Percentiles rank a stretch among this genome's conserved stretches.
phyloP scores from a whole-genome alignment of 139 green algal species.

The Chlorella ohadii region DNA sequence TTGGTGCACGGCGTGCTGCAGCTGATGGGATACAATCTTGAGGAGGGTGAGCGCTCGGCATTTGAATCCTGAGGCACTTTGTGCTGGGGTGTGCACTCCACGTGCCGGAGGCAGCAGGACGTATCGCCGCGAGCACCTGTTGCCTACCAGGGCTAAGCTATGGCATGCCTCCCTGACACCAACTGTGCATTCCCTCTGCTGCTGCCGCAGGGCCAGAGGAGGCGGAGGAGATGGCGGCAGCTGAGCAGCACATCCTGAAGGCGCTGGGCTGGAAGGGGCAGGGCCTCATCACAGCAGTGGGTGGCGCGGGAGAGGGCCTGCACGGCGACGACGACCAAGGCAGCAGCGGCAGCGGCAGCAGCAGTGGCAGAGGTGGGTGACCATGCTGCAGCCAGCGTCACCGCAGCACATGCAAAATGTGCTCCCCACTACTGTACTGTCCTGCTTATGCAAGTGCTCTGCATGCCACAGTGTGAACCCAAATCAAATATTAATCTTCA shows the following conservation, averaged over 20 bases:
- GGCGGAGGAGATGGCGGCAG: constrained; percentile 71
- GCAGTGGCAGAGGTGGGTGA: constrained; percentile 19
- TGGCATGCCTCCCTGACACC: too few species aligned
- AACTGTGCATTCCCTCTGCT: not conserved
- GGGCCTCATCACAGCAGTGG: constrained; percentile 71
- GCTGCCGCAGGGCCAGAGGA: constrained; percentile 43
- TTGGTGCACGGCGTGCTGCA: not conserved
- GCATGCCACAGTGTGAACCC: not conserved
- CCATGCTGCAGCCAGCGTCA: not conserved
- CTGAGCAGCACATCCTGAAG: constrained; percentile 72
- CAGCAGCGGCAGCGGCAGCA: not conserved
- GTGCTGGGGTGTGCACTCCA: too few species aligned
- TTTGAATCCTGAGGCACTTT: too few species aligned
- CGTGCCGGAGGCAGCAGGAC: too few species aligned
- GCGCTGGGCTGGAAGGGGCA: constrained; percentile 77
- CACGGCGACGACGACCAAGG: constrained; percentile 1
- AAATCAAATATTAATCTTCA: not conserved
- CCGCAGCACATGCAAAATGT: too few species aligned
- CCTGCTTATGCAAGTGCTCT: not conserved
- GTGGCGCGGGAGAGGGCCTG: not conserved
- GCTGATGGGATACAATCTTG: too few species aligned
- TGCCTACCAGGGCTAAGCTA: too few species aligned
- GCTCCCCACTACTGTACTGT: not conserved
- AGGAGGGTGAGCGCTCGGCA: not conserved
- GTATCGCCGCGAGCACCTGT: too few species aligned